phyloP scores from a whole-genome alignment of 129 eudicot species.

The Lactuca saligna region DNA sequence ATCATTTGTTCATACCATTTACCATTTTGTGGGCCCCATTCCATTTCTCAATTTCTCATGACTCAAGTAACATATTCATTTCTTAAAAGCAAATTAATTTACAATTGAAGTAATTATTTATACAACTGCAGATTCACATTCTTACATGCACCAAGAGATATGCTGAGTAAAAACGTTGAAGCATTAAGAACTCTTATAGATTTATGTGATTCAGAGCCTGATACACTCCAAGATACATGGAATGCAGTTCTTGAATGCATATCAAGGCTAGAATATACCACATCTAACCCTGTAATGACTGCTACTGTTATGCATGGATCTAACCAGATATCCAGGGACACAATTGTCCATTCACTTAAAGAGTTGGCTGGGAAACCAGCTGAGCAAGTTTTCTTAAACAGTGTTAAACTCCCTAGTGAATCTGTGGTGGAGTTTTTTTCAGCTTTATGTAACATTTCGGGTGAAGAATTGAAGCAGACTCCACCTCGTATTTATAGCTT shows the following conservation, averaged over 20 bases:
- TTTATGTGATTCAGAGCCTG: slow-evolving; percentile 71
- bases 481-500: slow-evolving; percentile 94
- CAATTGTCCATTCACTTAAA: slow-evolving; percentile 68
- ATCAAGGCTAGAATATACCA: slow-evolving; percentile 76
- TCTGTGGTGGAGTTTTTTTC: slow-evolving; percentile 83
- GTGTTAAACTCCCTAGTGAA: slow-evolving; percentile 86
- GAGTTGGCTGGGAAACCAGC: slow-evolving; percentile 87
- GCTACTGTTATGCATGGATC: slow-evolving; percentile 83
- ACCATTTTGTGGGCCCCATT: slow-evolving; percentile 7
- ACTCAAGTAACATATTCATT: background rate
- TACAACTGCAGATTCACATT: slow-evolving; percentile 62
- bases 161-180: slow-evolving; percentile 84
- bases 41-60: background rate
- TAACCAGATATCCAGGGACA: slow-evolving; percentile 76
- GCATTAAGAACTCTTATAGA: slow-evolving; percentile 75
- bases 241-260: slow-evolving; percentile 81
- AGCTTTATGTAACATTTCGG: slow-evolving; percentile 79
- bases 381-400: slow-evolving; percentile 76
- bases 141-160: slow-evolving; percentile 85
- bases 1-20: background rate
- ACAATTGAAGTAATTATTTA: background rate
- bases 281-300: slow-evolving; percentile 64
- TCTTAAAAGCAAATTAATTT: background rate
- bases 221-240: slow-evolving; percentile 90
- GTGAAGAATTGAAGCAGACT: slow-evolving; percentile 71